Percentiles rank a stretch among this genome's conserved stretches.
Evolutionary conservation across 192 early-diverging fungal genomes (phyloP).

Genomic region (Rhizophagus sp.): DNA sequence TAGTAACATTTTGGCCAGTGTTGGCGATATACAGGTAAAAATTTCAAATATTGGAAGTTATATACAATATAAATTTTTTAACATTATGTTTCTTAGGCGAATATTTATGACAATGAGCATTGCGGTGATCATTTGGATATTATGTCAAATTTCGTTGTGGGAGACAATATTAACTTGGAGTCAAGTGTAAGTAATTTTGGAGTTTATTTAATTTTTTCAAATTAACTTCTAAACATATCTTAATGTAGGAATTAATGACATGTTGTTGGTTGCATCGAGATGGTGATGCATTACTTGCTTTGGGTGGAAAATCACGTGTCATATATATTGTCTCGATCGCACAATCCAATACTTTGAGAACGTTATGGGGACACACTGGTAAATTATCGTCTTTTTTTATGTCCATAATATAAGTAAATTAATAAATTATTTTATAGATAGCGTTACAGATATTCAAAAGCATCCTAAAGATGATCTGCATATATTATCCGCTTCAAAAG

Average conservation of each 20-base stretch:
- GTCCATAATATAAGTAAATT: not conserved
- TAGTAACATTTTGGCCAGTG: conserved; percentile 75
- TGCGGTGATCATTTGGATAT: conserved; percentile 92
- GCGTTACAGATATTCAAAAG: conserved; percentile 68
- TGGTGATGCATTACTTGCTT: conserved; percentile 23
- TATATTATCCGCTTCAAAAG: conserved; percentile 69
- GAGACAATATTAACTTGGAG: conserved; percentile 24
- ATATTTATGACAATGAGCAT: conserved; percentile 92
- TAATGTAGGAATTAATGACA: conserved; percentile 27
- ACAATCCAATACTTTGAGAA: conserved; percentile 13
- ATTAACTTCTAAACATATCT: not conserved
- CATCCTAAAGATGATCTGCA: conserved; percentile 68
- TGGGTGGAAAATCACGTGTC: conserved; percentile 12
- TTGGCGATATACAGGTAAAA: conserved; percentile 67
- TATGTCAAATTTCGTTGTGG: conserved; percentile 84
- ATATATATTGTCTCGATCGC: conserved; percentile 28
- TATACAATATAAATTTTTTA: not conserved
- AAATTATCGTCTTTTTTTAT: not conserved
- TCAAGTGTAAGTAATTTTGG: not conserved
- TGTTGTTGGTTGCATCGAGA: conserved; percentile 29
- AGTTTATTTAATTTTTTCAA: not conserved
- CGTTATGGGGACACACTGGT: conserved; percentile 20
- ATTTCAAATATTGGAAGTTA: not conserved
- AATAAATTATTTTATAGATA: conserved; percentile 35
- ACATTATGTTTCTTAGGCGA: conserved; percentile 50